Evolutionary conservation across 1,284 basidiomycete species (phyloP).

Genomic region (Schizophyllum commune): DNA sequence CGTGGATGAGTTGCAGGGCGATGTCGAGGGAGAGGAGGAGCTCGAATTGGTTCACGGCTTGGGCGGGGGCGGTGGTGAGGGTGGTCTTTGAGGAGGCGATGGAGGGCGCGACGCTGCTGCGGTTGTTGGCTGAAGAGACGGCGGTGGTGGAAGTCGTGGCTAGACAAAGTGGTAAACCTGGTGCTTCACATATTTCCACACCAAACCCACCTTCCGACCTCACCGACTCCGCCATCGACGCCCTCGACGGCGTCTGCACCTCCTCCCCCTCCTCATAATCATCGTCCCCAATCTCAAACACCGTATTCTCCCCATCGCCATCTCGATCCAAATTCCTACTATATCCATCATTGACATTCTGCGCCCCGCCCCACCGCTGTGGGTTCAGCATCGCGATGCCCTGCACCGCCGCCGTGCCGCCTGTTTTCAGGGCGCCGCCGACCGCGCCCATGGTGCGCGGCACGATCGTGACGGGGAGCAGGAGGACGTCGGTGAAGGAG

Average conservation of each 20-base stretch:
- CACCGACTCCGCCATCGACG: no score
- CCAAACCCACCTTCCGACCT: background rate
- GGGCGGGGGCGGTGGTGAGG: background rate
- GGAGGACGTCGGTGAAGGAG: slow-evolving; percentile 83
- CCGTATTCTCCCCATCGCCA: slow-evolving; percentile 34
- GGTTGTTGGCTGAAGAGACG: background rate
- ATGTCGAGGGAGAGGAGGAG: slow-evolving; percentile 87
- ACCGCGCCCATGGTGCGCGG: slow-evolving; percentile 81
- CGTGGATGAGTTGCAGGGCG: slow-evolving; percentile 88
- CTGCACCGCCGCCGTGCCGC: slow-evolving; percentile 73
- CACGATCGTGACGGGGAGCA: slow-evolving; percentile 93
- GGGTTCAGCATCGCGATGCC: slow-evolving; percentile 86
- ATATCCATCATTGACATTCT: slow-evolving; percentile 25
- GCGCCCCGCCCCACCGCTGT: slow-evolving; percentile 58
- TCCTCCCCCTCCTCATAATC: slow-evolving; percentile 32
- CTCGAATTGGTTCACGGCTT: slow-evolving; percentile 60
- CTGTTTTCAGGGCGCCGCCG: slow-evolving; percentile 63
- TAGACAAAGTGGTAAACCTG: background rate
- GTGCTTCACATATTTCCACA: background rate
- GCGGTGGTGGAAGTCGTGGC: background rate
- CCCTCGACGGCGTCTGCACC: slow-evolving; percentile 12
- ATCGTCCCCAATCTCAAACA: slow-evolving; percentile 57
- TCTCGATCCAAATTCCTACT: slow-evolving; percentile 31
- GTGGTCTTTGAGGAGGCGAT: background rate
- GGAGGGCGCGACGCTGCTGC: background rate